Conservation (phyloP, 176 grass and related monocot species). For the Elymus sibiricus region DNA sequence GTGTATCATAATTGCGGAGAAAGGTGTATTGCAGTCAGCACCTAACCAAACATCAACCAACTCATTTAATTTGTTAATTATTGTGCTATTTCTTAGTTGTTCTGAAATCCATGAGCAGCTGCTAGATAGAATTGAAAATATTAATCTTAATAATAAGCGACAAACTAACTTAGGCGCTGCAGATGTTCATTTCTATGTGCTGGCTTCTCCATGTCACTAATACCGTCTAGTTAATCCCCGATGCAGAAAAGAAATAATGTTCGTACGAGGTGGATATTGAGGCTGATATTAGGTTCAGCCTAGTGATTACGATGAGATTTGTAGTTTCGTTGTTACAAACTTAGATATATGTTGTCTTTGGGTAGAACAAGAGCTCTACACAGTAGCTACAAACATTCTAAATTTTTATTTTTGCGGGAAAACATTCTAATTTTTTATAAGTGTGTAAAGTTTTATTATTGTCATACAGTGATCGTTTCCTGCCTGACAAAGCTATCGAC, state of each 20-base stretch:
- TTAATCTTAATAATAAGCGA: constrained; percentile 5
- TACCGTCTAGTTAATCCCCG: not conserved
- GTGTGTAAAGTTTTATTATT: not conserved
- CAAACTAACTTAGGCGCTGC: not conserved
- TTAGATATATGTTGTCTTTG: not conserved
- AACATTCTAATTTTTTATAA: not conserved
- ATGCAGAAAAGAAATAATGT: constrained; percentile 2
- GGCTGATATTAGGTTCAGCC: not conserved
- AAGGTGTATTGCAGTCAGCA: not conserved
- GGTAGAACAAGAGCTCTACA: not conserved
- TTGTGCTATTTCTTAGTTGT: not conserved
- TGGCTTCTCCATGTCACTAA: constrained; percentile 1
- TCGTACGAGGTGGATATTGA: not conserved
- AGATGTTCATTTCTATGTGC: not conserved
- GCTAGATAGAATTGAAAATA: not conserved
- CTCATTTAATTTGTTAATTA: not conserved
- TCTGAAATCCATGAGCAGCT: not conserved
- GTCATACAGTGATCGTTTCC: constrained; percentile 63
- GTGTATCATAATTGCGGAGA: not conserved
- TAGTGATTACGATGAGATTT: not conserved
- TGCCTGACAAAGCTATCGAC: constrained; percentile 99
- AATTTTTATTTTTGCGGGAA: not conserved
- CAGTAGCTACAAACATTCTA: not conserved
- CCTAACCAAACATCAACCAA: not conserved
- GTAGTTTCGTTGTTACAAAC: not conserved